Evolutionary conservation across 1,284 basidiomycete species (phyloP).

Genomic region (Cryptococcus amylolentus): DNA sequence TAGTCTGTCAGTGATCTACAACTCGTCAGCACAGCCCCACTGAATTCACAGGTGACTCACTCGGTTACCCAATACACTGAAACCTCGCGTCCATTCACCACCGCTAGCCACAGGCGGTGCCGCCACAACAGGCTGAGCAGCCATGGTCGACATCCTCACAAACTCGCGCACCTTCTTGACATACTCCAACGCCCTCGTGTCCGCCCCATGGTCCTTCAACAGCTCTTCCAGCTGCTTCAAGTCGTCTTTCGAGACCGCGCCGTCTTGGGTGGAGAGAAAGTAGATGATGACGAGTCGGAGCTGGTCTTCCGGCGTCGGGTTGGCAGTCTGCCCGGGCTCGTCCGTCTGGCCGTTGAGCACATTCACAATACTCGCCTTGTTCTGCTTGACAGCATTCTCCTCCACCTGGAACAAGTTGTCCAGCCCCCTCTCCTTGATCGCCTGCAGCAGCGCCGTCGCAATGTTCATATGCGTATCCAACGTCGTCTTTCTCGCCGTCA

Average conservation of each 20-base stretch:
- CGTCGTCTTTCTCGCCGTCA: conserved; percentile 92
- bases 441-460: conserved; percentile 88
- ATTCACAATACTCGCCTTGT: conserved; percentile 75
- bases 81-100: conserved; percentile 66
- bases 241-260: conserved; percentile 77
- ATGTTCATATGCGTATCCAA: conserved; percentile 99
- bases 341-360: conserved; percentile 56
- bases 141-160: conserved; percentile 79
- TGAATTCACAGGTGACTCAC: no score
- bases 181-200: conserved; percentile 84
- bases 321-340: conserved; percentile 58
- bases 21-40: conserved; percentile 4
- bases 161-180: conserved; percentile 90
- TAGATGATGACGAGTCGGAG: conserved; percentile 90
- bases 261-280: conserved; percentile 82
- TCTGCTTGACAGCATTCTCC: conserved; percentile 84
- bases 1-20: conserved; percentile 73
- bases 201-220: conserved; percentile 72
- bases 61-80: conserved; percentile 84
- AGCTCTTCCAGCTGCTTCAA: conserved; percentile 82
- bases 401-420: conserved; percentile 97
- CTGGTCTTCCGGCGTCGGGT: conserved; percentile 72
- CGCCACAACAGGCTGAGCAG: conserved; percentile 67
- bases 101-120: conserved; percentile 51
- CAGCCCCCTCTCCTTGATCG: conserved; percentile 91